Evolutionary conservation across 2,329 filamentous ascomycete genomes (phyloP), one percentile per base, ranked within the genome.

Genomic region (Fusarium miscanthi): DNA sequence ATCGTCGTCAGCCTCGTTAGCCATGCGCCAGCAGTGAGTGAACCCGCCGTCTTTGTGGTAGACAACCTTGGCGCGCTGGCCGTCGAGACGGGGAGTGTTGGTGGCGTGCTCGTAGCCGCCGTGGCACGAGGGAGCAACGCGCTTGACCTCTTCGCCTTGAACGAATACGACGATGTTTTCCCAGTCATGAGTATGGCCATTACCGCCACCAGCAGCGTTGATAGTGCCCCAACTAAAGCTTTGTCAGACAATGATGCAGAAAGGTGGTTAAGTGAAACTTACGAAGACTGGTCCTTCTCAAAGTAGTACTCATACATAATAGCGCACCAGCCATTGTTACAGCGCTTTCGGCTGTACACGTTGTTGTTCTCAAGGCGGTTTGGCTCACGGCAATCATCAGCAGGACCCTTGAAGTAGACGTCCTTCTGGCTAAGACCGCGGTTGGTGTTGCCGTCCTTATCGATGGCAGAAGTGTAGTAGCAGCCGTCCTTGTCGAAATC

Each of bases 391-490:
- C 79, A 81, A 2, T 77, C 66, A 57, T 31, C 51, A 3, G 60
- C 53, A 6, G 45, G 68, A 1, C 66, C 67, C 45, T 70, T 70
- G 25, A 41, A 53, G 12, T 43, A 52, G 6, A 56, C 49, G 23
- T 66, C 61, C 17, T 51, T 66, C 9, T 70, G 53, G 14, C 53
- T 59, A 1, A 70, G 37, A 16, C 67, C 67, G 0, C 70, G 74
- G 59, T 79, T 79, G 19, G 70, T 80, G 25, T 77, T 77, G 27
- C 84, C 83, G 6, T 80, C 69, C 1, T 72, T 74, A 68, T 79
- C 78, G 48, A 86, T 82, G 33, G 84, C 85, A 4, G 85, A 83
- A 3, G 84, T 84, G 70, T 85, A 84, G 77, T 85, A 85, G 73
- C 82, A 84, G 25, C 82, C 79, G 42, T 84, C 82, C 0, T 68